phyloP scores from a whole-genome alignment of 257 asterid species.

The Galeopsis tetrahit region DNA sequence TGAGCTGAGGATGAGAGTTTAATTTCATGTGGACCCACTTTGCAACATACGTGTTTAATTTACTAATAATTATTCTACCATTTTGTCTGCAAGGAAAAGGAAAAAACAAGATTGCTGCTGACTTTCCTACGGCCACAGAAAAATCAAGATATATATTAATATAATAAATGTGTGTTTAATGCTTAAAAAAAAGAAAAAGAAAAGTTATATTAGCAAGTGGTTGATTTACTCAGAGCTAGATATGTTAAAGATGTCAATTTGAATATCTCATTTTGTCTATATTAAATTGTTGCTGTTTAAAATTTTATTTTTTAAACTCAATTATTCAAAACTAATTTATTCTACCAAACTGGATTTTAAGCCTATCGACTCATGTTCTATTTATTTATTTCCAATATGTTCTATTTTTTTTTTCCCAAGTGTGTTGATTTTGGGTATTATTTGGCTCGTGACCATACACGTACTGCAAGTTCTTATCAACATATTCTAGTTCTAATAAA shows the following conservation, averaged over 20 bases:
- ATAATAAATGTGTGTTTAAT: no score
- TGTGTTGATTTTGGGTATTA: neutral
- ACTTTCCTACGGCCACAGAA: slow-evolving; percentile 32
- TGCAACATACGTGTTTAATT: slow-evolving; percentile 20
- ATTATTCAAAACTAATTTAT: no score
- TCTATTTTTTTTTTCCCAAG: no score
- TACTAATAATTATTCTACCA: neutral
- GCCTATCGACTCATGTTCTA: no score
- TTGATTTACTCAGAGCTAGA: neutral
- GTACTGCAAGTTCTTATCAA: neutral
- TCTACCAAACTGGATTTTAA: no score
- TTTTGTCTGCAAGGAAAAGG: slow-evolving; percentile 20
- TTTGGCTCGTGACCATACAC: neutral
- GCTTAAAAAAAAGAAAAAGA: neutral
- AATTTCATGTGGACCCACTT: slow-evolving; percentile 23
- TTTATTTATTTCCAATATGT: no score
- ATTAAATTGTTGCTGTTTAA: no score
- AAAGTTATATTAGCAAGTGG: neutral
- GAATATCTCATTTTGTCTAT: no score
- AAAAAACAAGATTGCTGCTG: slow-evolving; percentile 17
- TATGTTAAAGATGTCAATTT: no score
- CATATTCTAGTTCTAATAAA: no score
- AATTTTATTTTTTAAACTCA: no score
- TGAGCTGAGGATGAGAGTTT: neutral
- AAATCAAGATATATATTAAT: slow-evolving; percentile 10